Conservation (phyloP, 1,284 basidiomycete genomes). For the Sporisorium sorghi region DNA sequence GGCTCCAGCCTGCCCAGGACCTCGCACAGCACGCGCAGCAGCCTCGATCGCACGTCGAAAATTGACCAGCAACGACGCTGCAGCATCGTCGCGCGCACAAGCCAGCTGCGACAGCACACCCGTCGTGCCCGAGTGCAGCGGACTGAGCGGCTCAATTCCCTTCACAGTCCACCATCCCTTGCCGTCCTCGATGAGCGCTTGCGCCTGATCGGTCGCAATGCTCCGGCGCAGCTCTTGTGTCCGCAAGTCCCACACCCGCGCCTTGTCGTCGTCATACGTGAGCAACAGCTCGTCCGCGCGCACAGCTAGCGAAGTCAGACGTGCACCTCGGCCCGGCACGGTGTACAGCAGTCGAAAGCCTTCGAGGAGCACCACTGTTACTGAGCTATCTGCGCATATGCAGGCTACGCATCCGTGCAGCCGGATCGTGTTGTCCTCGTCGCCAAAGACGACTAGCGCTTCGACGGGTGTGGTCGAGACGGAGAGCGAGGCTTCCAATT, state of each 20-base stretch:
- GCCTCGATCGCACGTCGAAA: constrained; percentile 62
- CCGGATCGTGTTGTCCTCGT: constrained; percentile 73
- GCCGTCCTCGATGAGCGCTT: constrained; percentile 76
- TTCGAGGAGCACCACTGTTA: constrained; percentile 82
- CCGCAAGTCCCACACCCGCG: constrained; percentile 88
- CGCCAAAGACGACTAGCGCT: constrained; percentile 74
- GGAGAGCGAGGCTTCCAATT: constrained; percentile 77
- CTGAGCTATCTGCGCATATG: constrained; percentile 81
- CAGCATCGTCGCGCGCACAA: constrained; percentile 35
- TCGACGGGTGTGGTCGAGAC: constrained; percentile 77
- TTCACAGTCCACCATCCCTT: constrained; percentile 52
- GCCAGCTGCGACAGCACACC: constrained; percentile 55
- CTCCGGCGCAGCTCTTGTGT: constrained; percentile 87
- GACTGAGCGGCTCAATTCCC: constrained; percentile 33
- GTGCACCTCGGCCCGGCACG: constrained; percentile 76
- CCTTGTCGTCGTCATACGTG: constrained; percentile 80
- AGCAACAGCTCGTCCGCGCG: constrained; percentile 80
- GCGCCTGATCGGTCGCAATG: constrained; percentile 80
- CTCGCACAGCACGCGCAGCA: constrained; percentile 43
- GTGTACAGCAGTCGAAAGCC: constrained; percentile 78
- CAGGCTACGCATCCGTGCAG: constrained; percentile 80
- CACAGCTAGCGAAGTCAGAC: constrained; percentile 78
- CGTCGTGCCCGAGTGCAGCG: constrained; percentile 34
- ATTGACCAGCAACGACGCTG: constrained; percentile 56
- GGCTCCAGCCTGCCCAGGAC: constrained; percentile 2